Evolutionary conservation across 2,329 filamentous ascomycete genomes (phyloP).

Genomic region (Trichoderma sp.): DNA sequence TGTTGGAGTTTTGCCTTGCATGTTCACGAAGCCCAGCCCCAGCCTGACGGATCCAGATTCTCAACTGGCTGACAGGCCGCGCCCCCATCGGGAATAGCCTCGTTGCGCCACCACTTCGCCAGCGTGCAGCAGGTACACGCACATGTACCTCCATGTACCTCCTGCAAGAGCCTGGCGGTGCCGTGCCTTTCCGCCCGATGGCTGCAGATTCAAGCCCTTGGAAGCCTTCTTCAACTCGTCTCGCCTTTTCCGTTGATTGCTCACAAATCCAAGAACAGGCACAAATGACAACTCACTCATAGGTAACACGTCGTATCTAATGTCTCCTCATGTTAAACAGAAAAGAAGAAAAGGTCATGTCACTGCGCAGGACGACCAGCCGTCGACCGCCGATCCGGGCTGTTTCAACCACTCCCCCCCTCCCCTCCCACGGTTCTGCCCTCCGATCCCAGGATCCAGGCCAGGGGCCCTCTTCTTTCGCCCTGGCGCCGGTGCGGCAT

Average conservation of each 20-base stretch:
- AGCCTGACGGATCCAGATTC: not conserved
- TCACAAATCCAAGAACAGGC: too few relatives aligned
- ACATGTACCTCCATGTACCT: not conserved
- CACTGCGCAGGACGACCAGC: too few relatives aligned
- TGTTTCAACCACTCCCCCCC: not conserved
- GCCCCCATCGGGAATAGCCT: slow-evolving; percentile 37
- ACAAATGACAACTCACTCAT: too few relatives aligned
- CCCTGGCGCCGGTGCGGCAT: slow-evolving; percentile 24
- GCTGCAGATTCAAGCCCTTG: too few relatives aligned
- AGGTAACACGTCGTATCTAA: too few relatives aligned
- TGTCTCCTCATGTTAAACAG: too few relatives aligned
- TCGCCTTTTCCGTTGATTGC: too few relatives aligned
- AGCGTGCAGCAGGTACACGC: slow-evolving; percentile 23
- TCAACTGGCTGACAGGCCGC: slow-evolving; percentile 34
- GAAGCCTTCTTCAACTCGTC: too few relatives aligned
- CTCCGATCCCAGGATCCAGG: not conserved
- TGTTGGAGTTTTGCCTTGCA: too few relatives aligned
- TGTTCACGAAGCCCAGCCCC: not conserved
- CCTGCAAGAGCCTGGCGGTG: not conserved
- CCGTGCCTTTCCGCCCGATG: too few relatives aligned
- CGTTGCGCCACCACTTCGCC: slow-evolving; percentile 10
- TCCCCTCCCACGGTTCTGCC: not conserved
- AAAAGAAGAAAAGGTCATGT: too few relatives aligned
- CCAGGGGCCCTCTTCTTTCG: not conserved
- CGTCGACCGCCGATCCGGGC: not conserved